Evolutionary conservation across 495 filamentous ascomycete genomes (phyloP).

Genomic region (Neurospora tetraspora): DNA sequence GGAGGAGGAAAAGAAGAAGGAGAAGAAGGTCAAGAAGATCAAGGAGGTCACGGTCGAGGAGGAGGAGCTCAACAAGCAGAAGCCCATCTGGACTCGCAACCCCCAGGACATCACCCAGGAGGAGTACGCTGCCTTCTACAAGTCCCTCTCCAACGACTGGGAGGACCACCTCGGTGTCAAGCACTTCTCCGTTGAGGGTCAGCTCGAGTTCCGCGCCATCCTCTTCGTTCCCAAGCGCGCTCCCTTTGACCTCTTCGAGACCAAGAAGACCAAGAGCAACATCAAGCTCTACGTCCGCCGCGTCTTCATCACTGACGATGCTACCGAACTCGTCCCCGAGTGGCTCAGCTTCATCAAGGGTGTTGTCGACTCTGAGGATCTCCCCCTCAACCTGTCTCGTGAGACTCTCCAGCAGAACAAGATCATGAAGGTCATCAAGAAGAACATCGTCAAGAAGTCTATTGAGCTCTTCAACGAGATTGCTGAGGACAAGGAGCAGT

Average conservation of each 20-base stretch:
- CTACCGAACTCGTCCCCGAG: slow-evolving; percentile 96
- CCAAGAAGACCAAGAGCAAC: slow-evolving; percentile 99
- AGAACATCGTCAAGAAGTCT: slow-evolving; percentile 99
- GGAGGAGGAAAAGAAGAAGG: slow-evolving; percentile 72
- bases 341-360: slow-evolving; percentile 99
- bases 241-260: slow-evolving; percentile 99
- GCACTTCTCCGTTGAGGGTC: slow-evolving; percentile 99
- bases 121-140: slow-evolving; percentile 99
- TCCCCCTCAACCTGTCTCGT: slow-evolving; percentile 97
- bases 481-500: slow-evolving; percentile 97
- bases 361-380: slow-evolving; percentile 98
- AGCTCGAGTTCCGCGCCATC: slow-evolving; percentile 99
- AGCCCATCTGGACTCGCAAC: slow-evolving; percentile 99
- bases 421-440: slow-evolving; percentile 99
- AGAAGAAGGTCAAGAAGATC: slow-evolving; percentile 97
- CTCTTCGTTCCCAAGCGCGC: slow-evolving; percentile 99
- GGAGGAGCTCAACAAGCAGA: slow-evolving; percentile 99
- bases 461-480: slow-evolving; percentile 99
- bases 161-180: slow-evolving; percentile 99
- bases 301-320: slow-evolving; percentile 99
- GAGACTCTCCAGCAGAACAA: slow-evolving; percentile 99
- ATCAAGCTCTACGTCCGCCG: slow-evolving; percentile 99
- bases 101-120: slow-evolving; percentile 89
- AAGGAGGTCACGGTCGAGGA: slow-evolving; percentile 98
- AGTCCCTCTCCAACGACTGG: slow-evolving; percentile 99